Base-by-base conservation (phyloP, 2,329 filamentous ascomycete species). In the Fragosphaeria purpurea region DNA sequence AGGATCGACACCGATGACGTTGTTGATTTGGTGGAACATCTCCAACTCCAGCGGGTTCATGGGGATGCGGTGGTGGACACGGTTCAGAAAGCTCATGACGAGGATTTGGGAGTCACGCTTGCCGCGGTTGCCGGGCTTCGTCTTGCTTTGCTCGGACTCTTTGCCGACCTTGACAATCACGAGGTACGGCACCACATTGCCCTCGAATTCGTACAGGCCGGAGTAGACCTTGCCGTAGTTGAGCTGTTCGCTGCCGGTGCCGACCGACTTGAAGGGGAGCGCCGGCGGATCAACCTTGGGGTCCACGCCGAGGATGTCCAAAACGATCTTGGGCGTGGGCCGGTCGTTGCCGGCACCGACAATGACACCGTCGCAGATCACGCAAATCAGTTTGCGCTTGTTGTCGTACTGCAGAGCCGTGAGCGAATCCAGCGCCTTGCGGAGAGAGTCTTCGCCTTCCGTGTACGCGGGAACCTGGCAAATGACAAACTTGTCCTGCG, bases 181-280 rank as follows among this genome's bases (percentile, higher is more conserved):
- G 32, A 98, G 70, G 62, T 96, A 98, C 0, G 93, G 93, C 9
- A 98, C 93, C 4, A 98, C 90, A 59, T 96, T 95, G 68, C 91
- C 93, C 73, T 98, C 90, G 54, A 82, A 96, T 65, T 98, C 93
- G 67, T 98, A 98, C 3, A 98, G 79, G 62, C 93, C 93, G 46
- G 91, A 97, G 68, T 97, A 98, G 12, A 98, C 90, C 65, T 98
- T 98, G 63, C 90, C 93, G 62, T 95, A 97, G 69, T 98, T 98
- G 57, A 97, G 83, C 65, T 97, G 91, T 55, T 95, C 87, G 61
- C 81, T 89, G 59, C 90, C 88, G 46, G 83, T 75, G 47, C 93
- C 93, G 52, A 98, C 83, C 4, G 89, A 94, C 69, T 90, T 91
- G 79, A 97, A 97, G 0, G 90, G 87, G 35, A 98, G 74, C 1